A percentile compares a stretch with the other conserved stretches of the same genome.
Conservation (phyloP, 2,329 filamentous ascomycete genomes). For the Diplocarpon mali region DNA sequence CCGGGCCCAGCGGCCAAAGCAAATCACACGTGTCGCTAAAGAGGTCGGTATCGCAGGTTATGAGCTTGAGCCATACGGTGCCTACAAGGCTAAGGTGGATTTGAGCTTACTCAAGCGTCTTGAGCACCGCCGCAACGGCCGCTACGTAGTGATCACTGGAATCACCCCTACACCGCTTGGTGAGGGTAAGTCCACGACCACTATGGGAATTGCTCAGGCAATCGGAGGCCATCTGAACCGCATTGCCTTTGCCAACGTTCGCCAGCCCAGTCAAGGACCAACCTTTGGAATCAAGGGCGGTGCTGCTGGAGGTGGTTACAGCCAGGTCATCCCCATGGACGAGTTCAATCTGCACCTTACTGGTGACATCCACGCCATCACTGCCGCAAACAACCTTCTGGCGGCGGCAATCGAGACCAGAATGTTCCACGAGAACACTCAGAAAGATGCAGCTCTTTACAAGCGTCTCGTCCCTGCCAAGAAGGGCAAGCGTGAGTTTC, state of each 20-base stretch:
- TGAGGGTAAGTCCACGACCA: slow-evolving; percentile 97
- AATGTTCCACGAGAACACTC: slow-evolving; percentile 95
- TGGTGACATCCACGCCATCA: slow-evolving; percentile 95
- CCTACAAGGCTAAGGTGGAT: slow-evolving; percentile 93
- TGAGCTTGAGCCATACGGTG: slow-evolving; percentile 88
- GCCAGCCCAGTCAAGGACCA: slow-evolving; percentile 92
- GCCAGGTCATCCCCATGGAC: slow-evolving; percentile 98
- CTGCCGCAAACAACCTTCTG: slow-evolving; percentile 91
- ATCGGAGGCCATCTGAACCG: slow-evolving; percentile 79
- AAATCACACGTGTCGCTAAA: slow-evolving; percentile 70
- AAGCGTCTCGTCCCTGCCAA: slow-evolving; percentile 78
- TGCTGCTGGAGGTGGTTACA: slow-evolving; percentile 93
- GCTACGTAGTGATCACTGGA: slow-evolving; percentile 86
- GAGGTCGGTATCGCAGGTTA: slow-evolving; percentile 82
- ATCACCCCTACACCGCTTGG: slow-evolving; percentile 95
- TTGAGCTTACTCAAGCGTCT: slow-evolving; percentile 72
- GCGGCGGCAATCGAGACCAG: slow-evolving; percentile 94
- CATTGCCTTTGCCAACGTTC: slow-evolving; percentile 89
- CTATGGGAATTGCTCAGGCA: slow-evolving; percentile 88
- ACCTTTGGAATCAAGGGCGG: slow-evolving; percentile 99
- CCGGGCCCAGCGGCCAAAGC: slow-evolving; percentile 80
- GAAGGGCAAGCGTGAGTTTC: slow-evolving; percentile 80
- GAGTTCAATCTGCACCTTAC: slow-evolving; percentile 98
- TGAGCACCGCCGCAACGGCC: slow-evolving; percentile 75
- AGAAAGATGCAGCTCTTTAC: slow-evolving; percentile 83